Percentiles rank a stretch among this genome's conserved stretches.
phyloP scores from a whole-genome alignment of 495 filamentous ascomycete species.

The Astrocystis sublimbata region DNA sequence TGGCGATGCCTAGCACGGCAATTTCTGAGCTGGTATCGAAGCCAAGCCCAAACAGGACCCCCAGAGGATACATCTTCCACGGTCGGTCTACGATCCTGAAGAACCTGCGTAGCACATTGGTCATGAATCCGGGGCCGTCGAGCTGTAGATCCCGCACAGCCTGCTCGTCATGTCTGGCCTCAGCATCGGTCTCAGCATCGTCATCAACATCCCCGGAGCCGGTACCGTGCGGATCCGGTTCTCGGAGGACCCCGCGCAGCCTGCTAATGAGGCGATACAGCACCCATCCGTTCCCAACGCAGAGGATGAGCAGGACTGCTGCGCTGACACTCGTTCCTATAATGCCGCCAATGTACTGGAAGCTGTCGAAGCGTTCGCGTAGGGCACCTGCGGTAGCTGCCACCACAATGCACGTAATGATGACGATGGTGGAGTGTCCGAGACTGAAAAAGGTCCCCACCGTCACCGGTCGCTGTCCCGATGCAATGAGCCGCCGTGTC shows the following conservation, averaged over 20 bases:
- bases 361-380: slow-evolving; percentile 72
- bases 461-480: slow-evolving; percentile 83
- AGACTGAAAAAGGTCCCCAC: slow-evolving; percentile 96
- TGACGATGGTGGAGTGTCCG: slow-evolving; percentile 90
- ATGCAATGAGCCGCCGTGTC: slow-evolving; percentile 87
- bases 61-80: slow-evolving; percentile 98
- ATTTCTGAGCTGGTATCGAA: slow-evolving; percentile 97
- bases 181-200: slow-evolving; percentile 20
- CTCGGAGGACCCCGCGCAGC: slow-evolving; percentile 60
- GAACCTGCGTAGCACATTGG: slow-evolving; percentile 67
- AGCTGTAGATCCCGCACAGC: slow-evolving; percentile 65
- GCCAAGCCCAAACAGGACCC: slow-evolving; percentile 86
- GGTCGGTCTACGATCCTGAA: slow-evolving; percentile 85
- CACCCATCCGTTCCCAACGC: slow-evolving; percentile 83
- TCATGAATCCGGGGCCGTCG: slow-evolving; percentile 75
- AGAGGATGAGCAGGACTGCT: slow-evolving; percentile 77
- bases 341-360: slow-evolving; percentile 80
- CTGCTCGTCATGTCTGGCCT: slow-evolving; percentile 40
- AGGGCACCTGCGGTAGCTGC: slow-evolving; percentile 86
- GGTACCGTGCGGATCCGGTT: slow-evolving; percentile 18
- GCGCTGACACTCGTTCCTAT: slow-evolving; percentile 84
- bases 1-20: slow-evolving; percentile 85
- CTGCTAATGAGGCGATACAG: slow-evolving; percentile 70
- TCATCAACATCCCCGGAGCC: slow-evolving; percentile 21
- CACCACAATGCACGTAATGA: slow-evolving; percentile 87